These are phyloP conservation scores for Thelonectria discophora DNA, from an alignment of 2,329 filamentous ascomycete genomes.

Conservation along the genomic window DNA sequence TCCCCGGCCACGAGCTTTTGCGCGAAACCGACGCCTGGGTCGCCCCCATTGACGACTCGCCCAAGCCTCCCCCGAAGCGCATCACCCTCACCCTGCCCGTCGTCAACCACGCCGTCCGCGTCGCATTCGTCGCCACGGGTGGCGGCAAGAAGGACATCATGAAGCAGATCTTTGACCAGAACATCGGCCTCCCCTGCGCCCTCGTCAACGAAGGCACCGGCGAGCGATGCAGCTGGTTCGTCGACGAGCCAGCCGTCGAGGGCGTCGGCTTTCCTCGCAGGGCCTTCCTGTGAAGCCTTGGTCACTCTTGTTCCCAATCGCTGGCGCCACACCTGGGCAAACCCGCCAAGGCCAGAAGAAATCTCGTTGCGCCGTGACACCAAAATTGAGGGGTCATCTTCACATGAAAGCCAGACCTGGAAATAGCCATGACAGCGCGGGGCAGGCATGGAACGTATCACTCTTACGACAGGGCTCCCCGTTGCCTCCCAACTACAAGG, in stretches of 20 bases:
- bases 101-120: constrained; percentile 83
- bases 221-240: constrained; percentile 95
- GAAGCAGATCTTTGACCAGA: constrained; percentile 89
- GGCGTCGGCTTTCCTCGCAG: constrained; percentile 84
- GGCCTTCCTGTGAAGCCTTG: constrained; percentile 60
- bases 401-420: constrained; percentile 8
- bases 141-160: constrained; percentile 89
- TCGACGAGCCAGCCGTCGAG: constrained; percentile 84
- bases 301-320: neutral
- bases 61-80: constrained; percentile 89
- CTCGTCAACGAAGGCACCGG: constrained; percentile 86
- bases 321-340: constrained; percentile 20
- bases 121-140: constrained; percentile 93
- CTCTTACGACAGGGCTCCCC: neutral
- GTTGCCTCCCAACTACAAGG: constrained; percentile 1
- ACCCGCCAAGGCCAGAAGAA: constrained; percentile 17
- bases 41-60: constrained; percentile 88
- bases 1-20: constrained; percentile 87
- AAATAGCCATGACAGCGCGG: constrained; percentile 6
- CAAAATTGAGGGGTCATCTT: constrained; percentile 2
- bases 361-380: neutral
- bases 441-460: constrained; percentile 6
- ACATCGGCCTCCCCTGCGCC: constrained; percentile 81
- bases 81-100: constrained; percentile 95
- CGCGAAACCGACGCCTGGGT: constrained; percentile 93